Base-by-base conservation (phyloP, 305 asterid genomes). In the Fraxinus xanthoxyloides region DNA sequence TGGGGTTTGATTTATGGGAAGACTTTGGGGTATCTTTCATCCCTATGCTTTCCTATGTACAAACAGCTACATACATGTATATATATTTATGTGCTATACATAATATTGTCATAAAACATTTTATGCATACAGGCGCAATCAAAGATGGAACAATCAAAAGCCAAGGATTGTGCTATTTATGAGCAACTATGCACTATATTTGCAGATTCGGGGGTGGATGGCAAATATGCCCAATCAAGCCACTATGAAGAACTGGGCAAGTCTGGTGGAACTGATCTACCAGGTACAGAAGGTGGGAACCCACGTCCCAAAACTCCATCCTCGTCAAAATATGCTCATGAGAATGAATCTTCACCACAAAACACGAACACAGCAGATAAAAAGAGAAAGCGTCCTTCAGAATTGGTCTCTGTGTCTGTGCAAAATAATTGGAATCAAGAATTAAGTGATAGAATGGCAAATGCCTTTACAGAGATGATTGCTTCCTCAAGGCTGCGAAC, bases 191-290 rank as follows among this genome's bases (percentile, higher is more conserved):
- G 95, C 89, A 84, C 88, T 3, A 95, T 95, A 86, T 95, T 95
- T 87, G 98, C 94, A 54, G 98, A 93, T 75, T 89, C 95, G 0
- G 91, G 94, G 4, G 95, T 91, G 69, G 97, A 92, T 82, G 98
- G 98, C 8, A 92, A 90, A 83, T 95, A 95, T 76, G 98, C 98
- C 10, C 98, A 93, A 80, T 95, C 98, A 70, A 95, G 98, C 86
- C 98, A 95, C 89, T 95, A 92, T 26, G 95, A 85, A 86, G 97
- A 87, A 85, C 30, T 89, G 77, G 90, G 91, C 84, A 92, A 86
- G 72, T 80, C 89, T 7, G 76, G 77, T 17, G 89, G 80, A 46
- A 23, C 80, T 19, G 88, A 85, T 34, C 85, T 74, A 46, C 86
- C 85, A 36, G 85, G 77, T 79, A 85, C 81, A 31, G 91, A 88